Conservation (phyloP, 2,329 filamentous ascomycete genomes). For the Beauveria australis region DNA sequence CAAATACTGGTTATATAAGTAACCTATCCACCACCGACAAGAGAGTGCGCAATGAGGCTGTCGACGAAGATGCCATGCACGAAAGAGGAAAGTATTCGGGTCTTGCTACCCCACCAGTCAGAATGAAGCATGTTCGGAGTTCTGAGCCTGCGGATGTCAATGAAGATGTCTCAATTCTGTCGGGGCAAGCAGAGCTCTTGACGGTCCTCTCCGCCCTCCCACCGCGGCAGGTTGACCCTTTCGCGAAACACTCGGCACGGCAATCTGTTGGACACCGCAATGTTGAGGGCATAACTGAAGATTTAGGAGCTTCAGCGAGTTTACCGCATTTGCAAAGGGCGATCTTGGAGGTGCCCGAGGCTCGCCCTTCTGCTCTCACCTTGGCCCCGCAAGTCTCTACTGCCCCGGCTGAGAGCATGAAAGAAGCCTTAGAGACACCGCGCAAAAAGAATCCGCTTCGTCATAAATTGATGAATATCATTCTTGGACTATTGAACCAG, state of each 20-base stretch:
- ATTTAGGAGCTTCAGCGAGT: not conserved
- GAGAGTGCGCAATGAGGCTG: not conserved
- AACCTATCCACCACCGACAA: not conserved
- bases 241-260: not conserved
- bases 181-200: slow-evolving; percentile 6
- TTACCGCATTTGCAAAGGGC: not conserved
- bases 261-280: not conserved
- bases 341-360: not conserved
- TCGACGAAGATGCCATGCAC: not conserved
- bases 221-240: slow-evolving; percentile 5
- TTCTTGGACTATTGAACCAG: slow-evolving; percentile 23
- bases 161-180: not conserved
- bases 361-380: not conserved
- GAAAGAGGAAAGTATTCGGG: not conserved
- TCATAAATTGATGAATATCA: slow-evolving; percentile 15
- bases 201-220: not conserved
- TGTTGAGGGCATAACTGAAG: not conserved
- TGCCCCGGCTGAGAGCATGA: not conserved
- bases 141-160: not conserved
- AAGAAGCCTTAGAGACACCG: not conserved
- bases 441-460: not conserved
- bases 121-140: slow-evolving; percentile 4
- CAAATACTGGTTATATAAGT: not conserved
- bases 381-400: not conserved
- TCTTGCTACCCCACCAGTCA: not conserved